phyloP scores from a whole-genome alignment of 345 rosid genomes.

The Eucalyptus virginea region DNA sequence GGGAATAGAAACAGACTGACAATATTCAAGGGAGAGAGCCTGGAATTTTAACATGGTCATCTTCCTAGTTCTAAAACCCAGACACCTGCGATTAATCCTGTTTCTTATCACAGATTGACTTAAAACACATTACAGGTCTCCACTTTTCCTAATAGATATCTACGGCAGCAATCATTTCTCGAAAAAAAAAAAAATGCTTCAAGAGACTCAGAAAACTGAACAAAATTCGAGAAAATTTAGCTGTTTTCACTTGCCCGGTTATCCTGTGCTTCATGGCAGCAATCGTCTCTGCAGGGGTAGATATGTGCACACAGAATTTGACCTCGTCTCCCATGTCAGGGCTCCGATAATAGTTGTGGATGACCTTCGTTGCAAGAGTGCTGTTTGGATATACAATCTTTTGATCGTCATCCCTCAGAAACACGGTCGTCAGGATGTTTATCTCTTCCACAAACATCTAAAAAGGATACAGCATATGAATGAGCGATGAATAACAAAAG shows the following conservation, averaged over 20 bases:
- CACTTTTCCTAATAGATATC: too few relatives aligned
- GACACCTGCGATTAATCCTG: background rate
- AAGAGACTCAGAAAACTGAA: background rate
- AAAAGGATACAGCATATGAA: background rate
- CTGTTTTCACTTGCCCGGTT: constrained; percentile 7
- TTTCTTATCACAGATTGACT: background rate
- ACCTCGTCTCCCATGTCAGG: background rate
- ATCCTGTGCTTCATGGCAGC: constrained; percentile 54
- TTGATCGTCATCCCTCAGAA: constrained; percentile 66
- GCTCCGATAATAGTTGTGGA: background rate
- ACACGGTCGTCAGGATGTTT: constrained; percentile 79
- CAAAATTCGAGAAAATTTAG: background rate
- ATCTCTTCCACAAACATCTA: constrained; percentile 92
- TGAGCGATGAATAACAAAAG: background rate
- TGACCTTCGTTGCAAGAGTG: background rate
- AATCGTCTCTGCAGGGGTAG: background rate
- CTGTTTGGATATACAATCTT: constrained; percentile 14
- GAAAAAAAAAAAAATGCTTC: background rate
- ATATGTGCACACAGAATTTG: background rate
- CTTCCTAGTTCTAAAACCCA: background rate
- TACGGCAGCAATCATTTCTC: background rate
- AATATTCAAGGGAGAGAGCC: background rate
- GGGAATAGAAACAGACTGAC: background rate
- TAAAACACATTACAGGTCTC: too few relatives aligned
- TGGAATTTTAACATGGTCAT: background rate